Percentiles rank a stretch among this genome's conserved stretches.
These are phyloP conservation scores for Botrytis elliptica DNA, from an alignment of 2,329 filamentous ascomycete species.

Conservation along the genomic window DNA sequence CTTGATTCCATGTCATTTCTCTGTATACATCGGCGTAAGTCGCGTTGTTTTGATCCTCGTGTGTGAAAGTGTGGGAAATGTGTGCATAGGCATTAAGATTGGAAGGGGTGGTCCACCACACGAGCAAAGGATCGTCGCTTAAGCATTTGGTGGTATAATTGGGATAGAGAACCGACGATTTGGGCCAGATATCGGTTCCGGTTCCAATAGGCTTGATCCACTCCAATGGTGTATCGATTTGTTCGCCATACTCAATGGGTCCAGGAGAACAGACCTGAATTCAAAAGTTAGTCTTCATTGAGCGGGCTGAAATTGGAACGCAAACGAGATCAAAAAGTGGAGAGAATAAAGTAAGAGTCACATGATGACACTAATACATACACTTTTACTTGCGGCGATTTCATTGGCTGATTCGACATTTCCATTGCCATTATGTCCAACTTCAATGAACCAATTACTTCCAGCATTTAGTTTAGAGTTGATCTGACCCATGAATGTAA, in stretches of 20 bases:
- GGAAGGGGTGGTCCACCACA: slow-evolving; percentile 52
- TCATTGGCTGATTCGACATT: slow-evolving; percentile 44
- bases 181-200: slow-evolving; percentile 50
- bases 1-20: slow-evolving; percentile 60
- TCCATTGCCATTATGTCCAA: slow-evolving; percentile 57
- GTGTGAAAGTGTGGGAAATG: slow-evolving; percentile 63
- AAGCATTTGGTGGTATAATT: slow-evolving; percentile 43
- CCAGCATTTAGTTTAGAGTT: slow-evolving; percentile 51
- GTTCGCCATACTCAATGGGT: slow-evolving; percentile 47
- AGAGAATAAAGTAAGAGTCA: background rate
- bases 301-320: background rate
- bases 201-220: slow-evolving; percentile 50
- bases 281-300: background rate
- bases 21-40: slow-evolving; percentile 56
- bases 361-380: background rate
- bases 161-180: slow-evolving; percentile 31
- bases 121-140: slow-evolving; percentile 49
- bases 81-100: slow-evolving; percentile 56
- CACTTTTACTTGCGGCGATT: slow-evolving; percentile 41
- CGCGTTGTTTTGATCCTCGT: slow-evolving; percentile 57
- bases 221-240: slow-evolving; percentile 47
- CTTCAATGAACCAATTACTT: slow-evolving; percentile 52
- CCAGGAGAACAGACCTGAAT: slow-evolving; percentile 28
- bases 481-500: slow-evolving; percentile 44
- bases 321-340: background rate